Base-by-base conservation (phyloP, 169 alveolate genomes). In the Plasmodium relictum region DNA sequence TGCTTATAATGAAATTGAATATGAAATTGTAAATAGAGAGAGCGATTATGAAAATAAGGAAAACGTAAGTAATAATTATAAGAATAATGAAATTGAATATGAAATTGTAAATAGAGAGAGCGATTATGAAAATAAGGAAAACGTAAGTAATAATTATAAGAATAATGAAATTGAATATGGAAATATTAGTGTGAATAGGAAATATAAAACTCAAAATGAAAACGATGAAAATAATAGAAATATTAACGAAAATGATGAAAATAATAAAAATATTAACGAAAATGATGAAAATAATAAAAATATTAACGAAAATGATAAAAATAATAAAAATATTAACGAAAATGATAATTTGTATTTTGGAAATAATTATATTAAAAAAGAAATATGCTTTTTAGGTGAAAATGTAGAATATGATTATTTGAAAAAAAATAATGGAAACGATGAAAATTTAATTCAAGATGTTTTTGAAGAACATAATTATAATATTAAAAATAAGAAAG, bases 371-470 rank as follows among this genome's bases (percentile, higher is more conserved):
- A 16, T 18, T 50, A 20, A 18, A 10, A 48, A 24, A 44, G 20
- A 48, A 3, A 14, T 26, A 10, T 12, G 4, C 20, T 18, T 8
- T 52, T 8, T 24, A 10, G 31, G n/a, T 70, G 74, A 65, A 65
- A 31, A 12, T 5, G 6, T 26, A 22, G 18, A 3, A 18, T 48
- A 50, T 24, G 45, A 20, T 6, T 18, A 52, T 39, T 37, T 14
- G 10, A 24, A 54, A 50, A 39, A 71, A 71, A 48, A 14, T 31
- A 41, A 24, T 18, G 42, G 14, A 6, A 16, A 54, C 12, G 8
- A 18, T 14, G 63, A 65, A 14, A n/a, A 44, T 59, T 1, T 42
- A 44, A 42, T 63, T 63, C 24, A 44, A 50, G 73, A 73, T 18
- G 44, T 58, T 68, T 68, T 44, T 7, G 7, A 41, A 41, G 0